Conservation (phyloP, 208 protist genomes). For the Vickermania spadyakhi region DNA sequence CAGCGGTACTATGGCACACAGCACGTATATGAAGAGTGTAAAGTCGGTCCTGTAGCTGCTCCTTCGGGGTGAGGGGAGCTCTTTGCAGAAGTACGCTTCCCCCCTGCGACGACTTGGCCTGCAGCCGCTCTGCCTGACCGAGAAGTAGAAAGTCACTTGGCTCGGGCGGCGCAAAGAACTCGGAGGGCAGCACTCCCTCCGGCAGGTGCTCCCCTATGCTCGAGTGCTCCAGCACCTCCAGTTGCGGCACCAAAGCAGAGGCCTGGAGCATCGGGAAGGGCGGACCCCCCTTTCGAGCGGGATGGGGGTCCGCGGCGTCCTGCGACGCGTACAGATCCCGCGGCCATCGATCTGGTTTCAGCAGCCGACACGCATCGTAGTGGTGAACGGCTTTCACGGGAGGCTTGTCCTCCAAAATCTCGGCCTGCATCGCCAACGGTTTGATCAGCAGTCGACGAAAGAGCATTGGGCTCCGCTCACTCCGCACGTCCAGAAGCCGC, state of each 20-base stretch:
- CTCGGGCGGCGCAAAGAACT: slow-evolving; percentile 51
- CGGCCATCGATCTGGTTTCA: slow-evolving; percentile 47
- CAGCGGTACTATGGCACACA: slow-evolving; percentile 39
- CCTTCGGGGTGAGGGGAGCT: slow-evolving; percentile 30
- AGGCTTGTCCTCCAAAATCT: slow-evolving; percentile 70
- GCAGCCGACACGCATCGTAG: slow-evolving; percentile 64
- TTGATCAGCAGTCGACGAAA: slow-evolving; percentile 69
- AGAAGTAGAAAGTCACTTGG: slow-evolving; percentile 58
- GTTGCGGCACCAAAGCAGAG: slow-evolving; percentile 14
- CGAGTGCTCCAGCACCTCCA: slow-evolving; percentile 34
- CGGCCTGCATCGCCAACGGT: slow-evolving; percentile 46
- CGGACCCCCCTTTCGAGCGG: background rate
- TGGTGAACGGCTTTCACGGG: slow-evolving; percentile 40
- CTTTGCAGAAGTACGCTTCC: slow-evolving; percentile 40
- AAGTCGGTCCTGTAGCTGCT: slow-evolving; percentile 43
- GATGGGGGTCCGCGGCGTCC: background rate
- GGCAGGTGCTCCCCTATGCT: slow-evolving; percentile 52
- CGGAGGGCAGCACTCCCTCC: slow-evolving; percentile 39
- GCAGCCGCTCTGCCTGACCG: slow-evolving; percentile 48
- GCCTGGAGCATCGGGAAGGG: slow-evolving; percentile 1
- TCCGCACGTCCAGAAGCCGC: slow-evolving; percentile 55
- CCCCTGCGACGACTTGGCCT: slow-evolving; percentile 27
- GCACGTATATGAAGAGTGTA: slow-evolving; percentile 68
- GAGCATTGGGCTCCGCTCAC: slow-evolving; percentile 36
- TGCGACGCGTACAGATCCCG: slow-evolving; percentile 1